Conservation (phyloP, 139 green algal species). For the Coelastrella sp. region DNA sequence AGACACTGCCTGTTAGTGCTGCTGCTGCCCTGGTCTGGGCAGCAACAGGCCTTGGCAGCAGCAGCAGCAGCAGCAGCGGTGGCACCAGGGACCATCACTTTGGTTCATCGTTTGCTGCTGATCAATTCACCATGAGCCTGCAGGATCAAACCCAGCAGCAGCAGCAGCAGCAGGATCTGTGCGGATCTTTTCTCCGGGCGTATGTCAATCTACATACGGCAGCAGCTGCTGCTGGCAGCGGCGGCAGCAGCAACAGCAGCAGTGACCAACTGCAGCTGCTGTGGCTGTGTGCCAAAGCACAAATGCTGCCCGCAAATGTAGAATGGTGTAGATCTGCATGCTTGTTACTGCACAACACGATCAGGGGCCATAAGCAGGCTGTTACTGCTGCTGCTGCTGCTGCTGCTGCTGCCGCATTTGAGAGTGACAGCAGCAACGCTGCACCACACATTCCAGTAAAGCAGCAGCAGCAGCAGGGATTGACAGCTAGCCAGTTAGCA, state of each 20-base stretch:
- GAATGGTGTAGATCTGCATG: slow-evolving; percentile 4
- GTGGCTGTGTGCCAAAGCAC: slow-evolving; percentile 29
- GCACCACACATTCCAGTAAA: neutral
- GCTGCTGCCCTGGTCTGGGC: slow-evolving; percentile 25
- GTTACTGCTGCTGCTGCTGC: no score
- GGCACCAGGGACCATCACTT: neutral
- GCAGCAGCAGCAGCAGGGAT: neutral
- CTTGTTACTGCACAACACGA: neutral
- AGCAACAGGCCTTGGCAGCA: slow-evolving; percentile 21
- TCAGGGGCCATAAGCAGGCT: neutral
- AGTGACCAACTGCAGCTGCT: neutral
- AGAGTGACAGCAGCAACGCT: no score
- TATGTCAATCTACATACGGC: no score
- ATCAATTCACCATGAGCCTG: neutral
- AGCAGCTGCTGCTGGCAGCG: neutral
- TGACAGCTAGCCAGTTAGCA: neutral
- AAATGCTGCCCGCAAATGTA: neutral
- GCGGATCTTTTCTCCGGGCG: neutral
- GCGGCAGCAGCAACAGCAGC: neutral
- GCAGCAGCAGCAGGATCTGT: slow-evolving; percentile 10
- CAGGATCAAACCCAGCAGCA: slow-evolving; percentile 1
- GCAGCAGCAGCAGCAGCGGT: slow-evolving; percentile 14
- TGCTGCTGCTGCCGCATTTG: no score
- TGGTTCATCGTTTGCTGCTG: neutral
- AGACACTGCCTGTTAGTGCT: slow-evolving; percentile 1